Percentiles rank a stretch among this genome's conserved stretches.
Evolutionary conservation across 2,329 filamentous ascomycete genomes (phyloP).

Genomic region (Venturiaceae sp.): DNA sequence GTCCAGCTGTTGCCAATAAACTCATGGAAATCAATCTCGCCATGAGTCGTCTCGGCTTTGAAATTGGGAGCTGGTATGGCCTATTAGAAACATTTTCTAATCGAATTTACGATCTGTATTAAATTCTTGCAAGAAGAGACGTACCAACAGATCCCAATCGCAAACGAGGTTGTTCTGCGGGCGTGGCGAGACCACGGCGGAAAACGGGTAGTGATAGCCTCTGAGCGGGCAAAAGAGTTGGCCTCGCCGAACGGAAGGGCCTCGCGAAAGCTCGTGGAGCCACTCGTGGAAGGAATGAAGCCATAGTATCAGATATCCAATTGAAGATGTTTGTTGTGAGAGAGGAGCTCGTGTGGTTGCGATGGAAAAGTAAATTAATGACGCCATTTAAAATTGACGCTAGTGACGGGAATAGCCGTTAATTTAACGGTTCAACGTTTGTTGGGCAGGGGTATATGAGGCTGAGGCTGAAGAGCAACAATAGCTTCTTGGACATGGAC

Average conservation of each 20-base stretch:
- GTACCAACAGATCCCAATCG: constrained; percentile 31
- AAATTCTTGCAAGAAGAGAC: background rate
- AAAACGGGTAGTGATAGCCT: constrained; percentile 14
- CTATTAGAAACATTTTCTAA: background rate
- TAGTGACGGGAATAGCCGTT: background rate
- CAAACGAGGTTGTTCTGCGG: constrained; percentile 29
- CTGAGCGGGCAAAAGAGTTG: constrained; percentile 18
- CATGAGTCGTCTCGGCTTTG: constrained; percentile 68
- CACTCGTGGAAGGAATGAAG: constrained; percentile 23
- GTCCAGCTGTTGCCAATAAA: constrained; percentile 73
- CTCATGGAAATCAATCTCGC: constrained; percentile 73
- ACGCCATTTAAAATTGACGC: background rate
- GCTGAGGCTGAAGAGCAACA: too few species aligned
- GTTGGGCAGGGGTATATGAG: too few species aligned
- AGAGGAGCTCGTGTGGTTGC: background rate
- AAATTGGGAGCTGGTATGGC: constrained; percentile 63
- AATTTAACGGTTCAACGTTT: background rate
- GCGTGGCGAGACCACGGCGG: constrained; percentile 27
- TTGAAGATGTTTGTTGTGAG: background rate
- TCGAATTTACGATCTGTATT: background rate
- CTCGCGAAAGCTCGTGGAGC: constrained; percentile 23
- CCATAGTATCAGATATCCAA: constrained; percentile 14
- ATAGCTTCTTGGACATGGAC: too few species aligned
- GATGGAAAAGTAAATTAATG: background rate
- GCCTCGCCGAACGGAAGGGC: constrained; percentile 14